A percentile compares a stretch with the other conserved stretches of the same genome.
phyloP scores from a whole-genome alignment of 768 basidiomycete genomes.

The Agaricus blazei region DNA sequence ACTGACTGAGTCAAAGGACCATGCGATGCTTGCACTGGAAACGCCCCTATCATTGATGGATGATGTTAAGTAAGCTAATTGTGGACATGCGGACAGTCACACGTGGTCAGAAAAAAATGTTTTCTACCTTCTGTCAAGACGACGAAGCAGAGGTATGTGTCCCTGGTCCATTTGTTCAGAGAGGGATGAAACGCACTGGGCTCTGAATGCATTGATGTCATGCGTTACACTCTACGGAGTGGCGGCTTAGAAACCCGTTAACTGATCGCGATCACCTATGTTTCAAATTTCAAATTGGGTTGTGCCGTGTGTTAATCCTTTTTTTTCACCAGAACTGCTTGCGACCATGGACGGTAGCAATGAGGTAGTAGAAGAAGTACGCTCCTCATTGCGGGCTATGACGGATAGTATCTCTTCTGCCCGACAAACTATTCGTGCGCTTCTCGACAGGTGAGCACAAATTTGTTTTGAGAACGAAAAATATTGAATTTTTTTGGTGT shows the following conservation, averaged over 20 bases:
- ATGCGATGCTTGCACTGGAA: background rate
- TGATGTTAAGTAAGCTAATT: background rate
- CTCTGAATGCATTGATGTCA: constrained; percentile 45
- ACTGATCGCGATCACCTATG: constrained; percentile 23
- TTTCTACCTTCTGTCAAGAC: background rate
- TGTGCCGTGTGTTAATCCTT: constrained; percentile 4
- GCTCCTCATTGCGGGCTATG: constrained; percentile 48
- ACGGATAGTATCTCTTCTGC: constrained; percentile 55
- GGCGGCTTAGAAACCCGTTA: constrained; percentile 55
- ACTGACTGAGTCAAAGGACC: no score
- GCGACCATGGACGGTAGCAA: constrained; percentile 17
- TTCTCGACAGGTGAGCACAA: constrained; percentile 49
- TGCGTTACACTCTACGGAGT: constrained; percentile 40
- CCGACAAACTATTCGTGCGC: constrained; percentile 46
- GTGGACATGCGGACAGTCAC: background rate
- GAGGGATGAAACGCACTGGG: constrained; percentile 56
- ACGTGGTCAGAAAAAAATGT: background rate
- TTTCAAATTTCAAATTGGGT: constrained; percentile 14
- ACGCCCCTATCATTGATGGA: no score
- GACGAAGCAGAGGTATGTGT: constrained; percentile 10
- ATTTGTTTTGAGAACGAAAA: background rate
- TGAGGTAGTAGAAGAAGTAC: constrained; percentile 18
- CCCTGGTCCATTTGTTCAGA: constrained; percentile 1
- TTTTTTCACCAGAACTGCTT: constrained; percentile 10
- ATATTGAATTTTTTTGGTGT: no score